Evolutionary conservation across 441 rosid species (phyloP).

Genomic region (Flueggea neowawraea): DNA sequence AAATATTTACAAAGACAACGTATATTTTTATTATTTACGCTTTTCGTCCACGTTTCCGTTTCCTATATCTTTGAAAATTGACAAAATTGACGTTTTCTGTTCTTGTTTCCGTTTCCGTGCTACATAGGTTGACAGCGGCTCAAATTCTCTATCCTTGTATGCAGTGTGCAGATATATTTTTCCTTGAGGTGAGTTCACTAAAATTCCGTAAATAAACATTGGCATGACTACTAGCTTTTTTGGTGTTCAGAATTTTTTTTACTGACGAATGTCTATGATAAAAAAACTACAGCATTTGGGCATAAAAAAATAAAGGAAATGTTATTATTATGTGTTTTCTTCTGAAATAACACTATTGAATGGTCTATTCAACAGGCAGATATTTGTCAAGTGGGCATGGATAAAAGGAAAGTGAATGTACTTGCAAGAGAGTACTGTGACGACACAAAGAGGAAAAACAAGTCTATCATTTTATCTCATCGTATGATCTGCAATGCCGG

Average conservation of each 20-base stretch:
- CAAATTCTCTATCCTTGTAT: conserved; percentile 89
- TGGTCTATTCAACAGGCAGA: conserved; percentile 53
- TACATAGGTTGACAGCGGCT: conserved; percentile 64
- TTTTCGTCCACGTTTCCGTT: too few species aligned
- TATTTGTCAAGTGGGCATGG: conserved; percentile 95
- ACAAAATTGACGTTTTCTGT: too few species aligned
- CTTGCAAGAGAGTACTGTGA: conserved; percentile 89
- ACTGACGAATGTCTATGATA: too few species aligned
- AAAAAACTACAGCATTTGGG: too few species aligned
- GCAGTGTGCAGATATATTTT: conserved; percentile 92
- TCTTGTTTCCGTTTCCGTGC: too few species aligned
- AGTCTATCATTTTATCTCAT: conserved; percentile 85
- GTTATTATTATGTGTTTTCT: too few species aligned
- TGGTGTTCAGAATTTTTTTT: too few species aligned
- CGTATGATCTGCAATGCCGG: conserved; percentile 30
- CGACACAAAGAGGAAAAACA: conserved; percentile 76
- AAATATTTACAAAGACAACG: too few species aligned
- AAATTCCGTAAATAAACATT: background rate
- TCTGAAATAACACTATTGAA: too few species aligned
- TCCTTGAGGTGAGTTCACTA: conserved; percentile 53
- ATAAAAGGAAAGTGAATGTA: conserved; percentile 81
- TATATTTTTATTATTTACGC: too few species aligned
- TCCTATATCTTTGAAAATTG: too few species aligned
- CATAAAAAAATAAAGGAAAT: too few species aligned
- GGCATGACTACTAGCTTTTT: background rate